phyloP scores from a whole-genome alignment of 208 protist genomes.

The Trypanosoma boissoni region DNA sequence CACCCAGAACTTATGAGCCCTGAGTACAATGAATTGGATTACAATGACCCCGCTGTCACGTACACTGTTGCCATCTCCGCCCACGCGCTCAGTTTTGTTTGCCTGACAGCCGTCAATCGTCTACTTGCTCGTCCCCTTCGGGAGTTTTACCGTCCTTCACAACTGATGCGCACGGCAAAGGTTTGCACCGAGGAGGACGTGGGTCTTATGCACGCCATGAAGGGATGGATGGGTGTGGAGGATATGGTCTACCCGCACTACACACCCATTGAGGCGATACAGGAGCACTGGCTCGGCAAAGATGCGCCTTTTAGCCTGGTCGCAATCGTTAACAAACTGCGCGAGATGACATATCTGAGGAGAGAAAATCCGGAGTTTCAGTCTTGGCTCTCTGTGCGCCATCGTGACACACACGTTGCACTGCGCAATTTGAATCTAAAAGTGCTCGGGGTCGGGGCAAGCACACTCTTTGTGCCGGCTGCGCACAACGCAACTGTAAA shows the following conservation, averaged over 20 bases:
- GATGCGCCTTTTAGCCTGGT: constrained; percentile 84
- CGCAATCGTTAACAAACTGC: constrained; percentile 85
- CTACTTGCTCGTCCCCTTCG: constrained; percentile 74
- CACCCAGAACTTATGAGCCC: constrained; percentile 82
- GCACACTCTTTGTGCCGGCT: constrained; percentile 75
- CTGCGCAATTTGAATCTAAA: constrained; percentile 85
- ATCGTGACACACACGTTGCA: constrained; percentile 73
- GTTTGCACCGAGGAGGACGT: constrained; percentile 69
- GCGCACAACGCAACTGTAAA: constrained; percentile 85
- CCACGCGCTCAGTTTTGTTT: constrained; percentile 75
- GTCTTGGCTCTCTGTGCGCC: constrained; percentile 79
- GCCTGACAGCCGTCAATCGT: constrained; percentile 63
- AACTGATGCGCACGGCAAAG: constrained; percentile 76
- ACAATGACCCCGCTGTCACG: constrained; percentile 77
- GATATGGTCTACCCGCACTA: constrained; percentile 84
- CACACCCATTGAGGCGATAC: constrained; percentile 87
- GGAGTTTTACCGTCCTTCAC: constrained; percentile 85
- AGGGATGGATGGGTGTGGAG: constrained; percentile 84
- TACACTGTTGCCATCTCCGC: constrained; percentile 78
- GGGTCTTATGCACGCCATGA: constrained; percentile 76
- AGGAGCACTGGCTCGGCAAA: constrained; percentile 87
- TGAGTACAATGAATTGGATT: constrained; percentile 80
- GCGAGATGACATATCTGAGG: constrained; percentile 88
- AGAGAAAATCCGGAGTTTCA: constrained; percentile 86
- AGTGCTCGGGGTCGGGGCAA: constrained; percentile 78